These are phyloP conservation scores for Scedosporium aurantiacum DNA, from an alignment of 2,329 filamentous ascomycete genomes.

Conservation along the genomic window DNA sequence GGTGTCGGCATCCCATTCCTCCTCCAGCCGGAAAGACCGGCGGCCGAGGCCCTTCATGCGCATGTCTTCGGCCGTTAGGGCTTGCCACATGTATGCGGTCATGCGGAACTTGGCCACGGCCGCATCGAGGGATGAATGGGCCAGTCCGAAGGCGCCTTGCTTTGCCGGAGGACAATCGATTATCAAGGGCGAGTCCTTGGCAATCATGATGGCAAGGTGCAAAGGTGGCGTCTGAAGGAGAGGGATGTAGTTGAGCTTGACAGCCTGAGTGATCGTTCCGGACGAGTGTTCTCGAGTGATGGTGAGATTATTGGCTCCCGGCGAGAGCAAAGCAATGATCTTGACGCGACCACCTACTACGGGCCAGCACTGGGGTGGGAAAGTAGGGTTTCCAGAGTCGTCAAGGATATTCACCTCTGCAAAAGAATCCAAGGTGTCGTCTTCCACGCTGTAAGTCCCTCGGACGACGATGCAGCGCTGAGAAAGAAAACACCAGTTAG, in stretches of 20 bases:
- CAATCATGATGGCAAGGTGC: constrained; percentile 58
- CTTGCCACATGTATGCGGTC: constrained; percentile 67
- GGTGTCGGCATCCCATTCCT: constrained; percentile 60
- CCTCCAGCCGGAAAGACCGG: constrained; percentile 61
- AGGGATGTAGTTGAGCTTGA: constrained; percentile 36
- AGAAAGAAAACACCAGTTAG: neutral
- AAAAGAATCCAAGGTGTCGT: neutral
- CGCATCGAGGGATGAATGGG: constrained; percentile 41
- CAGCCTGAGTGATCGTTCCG: neutral
- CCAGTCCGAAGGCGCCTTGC: constrained; percentile 41
- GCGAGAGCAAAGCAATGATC: neutral
- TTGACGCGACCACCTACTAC: neutral
- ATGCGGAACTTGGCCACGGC: constrained; percentile 62
- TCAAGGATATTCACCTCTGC: neutral
- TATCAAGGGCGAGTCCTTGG: constrained; percentile 56
- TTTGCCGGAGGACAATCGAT: constrained; percentile 57
- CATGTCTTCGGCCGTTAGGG: constrained; percentile 66
- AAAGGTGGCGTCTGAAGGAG: constrained; percentile 49
- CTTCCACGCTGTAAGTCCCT: neutral
- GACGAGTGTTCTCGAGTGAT: neutral
- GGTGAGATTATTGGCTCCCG: neutral
- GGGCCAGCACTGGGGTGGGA: constrained; percentile 2
- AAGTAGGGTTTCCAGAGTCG: neutral
- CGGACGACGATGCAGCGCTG: neutral
- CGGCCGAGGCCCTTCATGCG: constrained; percentile 56